A percentile compares a stretch with the other conserved stretches of the same genome.
Evolutionary conservation across 441 rosid species (phyloP).

Genomic region (Aleurites moluccanus): DNA sequence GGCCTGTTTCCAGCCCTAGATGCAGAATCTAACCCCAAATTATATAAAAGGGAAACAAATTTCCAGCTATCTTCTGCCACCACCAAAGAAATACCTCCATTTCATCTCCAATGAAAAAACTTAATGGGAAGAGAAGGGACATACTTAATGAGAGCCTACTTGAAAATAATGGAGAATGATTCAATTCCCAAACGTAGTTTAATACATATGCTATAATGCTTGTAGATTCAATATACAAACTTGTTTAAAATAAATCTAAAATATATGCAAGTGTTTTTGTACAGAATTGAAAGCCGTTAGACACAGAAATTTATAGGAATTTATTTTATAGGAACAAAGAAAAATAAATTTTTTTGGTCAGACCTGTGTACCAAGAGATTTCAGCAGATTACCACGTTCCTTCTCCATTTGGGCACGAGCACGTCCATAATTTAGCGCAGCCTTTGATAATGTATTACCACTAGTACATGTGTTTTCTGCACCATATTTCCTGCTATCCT

Average conservation of each 20-base stretch:
- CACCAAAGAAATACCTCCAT: not conserved
- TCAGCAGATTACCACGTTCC: slow-evolving; percentile 76
- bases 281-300: not conserved
- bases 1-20: not conserved
- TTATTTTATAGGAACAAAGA: not conserved
- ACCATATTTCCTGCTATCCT: slow-evolving; percentile 87
- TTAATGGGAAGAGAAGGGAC: not conserved
- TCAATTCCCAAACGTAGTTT: not conserved
- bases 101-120: not conserved
- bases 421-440: slow-evolving; percentile 59
- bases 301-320: not conserved
- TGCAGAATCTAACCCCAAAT: not conserved
- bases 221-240: not conserved
- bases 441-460: slow-evolving; percentile 73
- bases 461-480: slow-evolving; percentile 86
- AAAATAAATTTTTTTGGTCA: slow-evolving; percentile 11
- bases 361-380: slow-evolving; percentile 89
- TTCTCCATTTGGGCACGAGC: slow-evolving; percentile 88
- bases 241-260: not conserved
- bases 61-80: slow-evolving; percentile 7
- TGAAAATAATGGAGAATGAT: not conserved
- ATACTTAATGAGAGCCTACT: not conserved
- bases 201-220: not conserved
- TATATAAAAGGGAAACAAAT: not conserved
- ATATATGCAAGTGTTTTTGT: not conserved